A percentile compares a stretch with the other conserved stretches of the same genome.
Evolutionary conservation across 1,139 yeast genomes (phyloP).

Genomic region (Debaryomyces udenii): DNA sequence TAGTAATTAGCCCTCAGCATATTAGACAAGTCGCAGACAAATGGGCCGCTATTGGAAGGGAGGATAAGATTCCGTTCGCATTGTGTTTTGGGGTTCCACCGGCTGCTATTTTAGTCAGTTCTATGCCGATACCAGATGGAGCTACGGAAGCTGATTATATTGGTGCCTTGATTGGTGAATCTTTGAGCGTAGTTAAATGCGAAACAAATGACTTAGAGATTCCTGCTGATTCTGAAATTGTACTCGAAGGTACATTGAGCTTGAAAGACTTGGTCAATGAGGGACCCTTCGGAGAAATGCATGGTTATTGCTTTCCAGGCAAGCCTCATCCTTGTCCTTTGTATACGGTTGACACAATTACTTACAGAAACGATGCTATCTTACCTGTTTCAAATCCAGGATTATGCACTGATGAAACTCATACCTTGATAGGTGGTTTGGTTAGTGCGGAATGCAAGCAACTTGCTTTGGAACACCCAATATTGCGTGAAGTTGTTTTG

Average conservation of each 20-base stretch:
- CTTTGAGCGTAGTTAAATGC: slow-evolving; percentile 19
- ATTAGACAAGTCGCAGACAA: slow-evolving; percentile 20
- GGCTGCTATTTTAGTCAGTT: slow-evolving; percentile 22
- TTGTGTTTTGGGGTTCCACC: slow-evolving; percentile 26
- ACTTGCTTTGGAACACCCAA: slow-evolving; percentile 10
- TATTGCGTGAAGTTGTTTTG: slow-evolving; percentile 13
- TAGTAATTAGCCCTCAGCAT: slow-evolving; percentile 23
- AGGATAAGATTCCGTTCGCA: slow-evolving; percentile 18
- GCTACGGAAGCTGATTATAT: slow-evolving; percentile 21
- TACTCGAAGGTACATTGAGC: slow-evolving; percentile 21
- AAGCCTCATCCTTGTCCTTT: slow-evolving; percentile 21
- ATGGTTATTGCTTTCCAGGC: slow-evolving; percentile 22
- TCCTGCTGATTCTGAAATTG: slow-evolving; percentile 23
- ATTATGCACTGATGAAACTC: slow-evolving; percentile 22
- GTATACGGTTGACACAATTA: slow-evolving; percentile 19
- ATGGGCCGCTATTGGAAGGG: slow-evolving; percentile 21
- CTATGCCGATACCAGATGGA: slow-evolving; percentile 25
- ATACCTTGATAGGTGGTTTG: slow-evolving; percentile 23
- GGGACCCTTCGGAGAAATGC: slow-evolving; percentile 26
- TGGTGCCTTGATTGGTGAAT: slow-evolving; percentile 21
- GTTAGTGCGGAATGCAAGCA: slow-evolving; percentile 16
- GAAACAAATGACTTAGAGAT: slow-evolving; percentile 19
- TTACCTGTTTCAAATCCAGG: slow-evolving; percentile 24
- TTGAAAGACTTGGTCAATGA: slow-evolving; percentile 16
- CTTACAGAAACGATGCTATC: slow-evolving; percentile 21